Conservation (phyloP, 2,329 filamentous ascomycete genomes). For the Diaporthe vaccinii region DNA sequence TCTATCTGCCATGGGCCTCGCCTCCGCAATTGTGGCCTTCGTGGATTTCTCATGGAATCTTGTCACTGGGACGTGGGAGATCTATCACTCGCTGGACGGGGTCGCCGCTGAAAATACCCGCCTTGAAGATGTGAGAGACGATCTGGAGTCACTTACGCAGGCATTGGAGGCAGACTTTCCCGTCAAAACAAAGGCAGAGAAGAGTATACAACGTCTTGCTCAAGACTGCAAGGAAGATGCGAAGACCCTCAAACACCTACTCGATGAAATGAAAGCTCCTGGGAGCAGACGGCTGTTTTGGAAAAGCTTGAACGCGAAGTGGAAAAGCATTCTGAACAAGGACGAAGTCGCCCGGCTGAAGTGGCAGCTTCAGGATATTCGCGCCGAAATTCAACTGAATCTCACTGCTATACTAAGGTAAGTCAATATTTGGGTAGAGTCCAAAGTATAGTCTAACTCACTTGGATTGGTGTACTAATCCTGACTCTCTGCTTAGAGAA, state of each 20-base stretch:
- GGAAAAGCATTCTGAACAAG: background rate
- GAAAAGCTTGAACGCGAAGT: background rate
- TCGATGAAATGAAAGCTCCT: background rate
- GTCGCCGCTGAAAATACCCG: background rate
- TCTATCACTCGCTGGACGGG: background rate
- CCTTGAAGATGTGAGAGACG: background rate
- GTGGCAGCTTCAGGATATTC: background rate
- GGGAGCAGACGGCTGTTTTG: background rate
- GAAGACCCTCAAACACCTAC: background rate
- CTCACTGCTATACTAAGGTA: background rate
- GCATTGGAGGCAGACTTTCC: background rate
- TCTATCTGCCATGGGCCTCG: background rate
- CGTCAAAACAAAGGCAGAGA: background rate
- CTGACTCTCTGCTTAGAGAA: background rate
- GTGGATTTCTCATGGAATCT: background rate
- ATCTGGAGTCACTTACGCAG: background rate
- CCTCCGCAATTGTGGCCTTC: background rate
- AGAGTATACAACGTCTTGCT: background rate
- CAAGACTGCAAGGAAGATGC: background rate
- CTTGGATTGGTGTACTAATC: background rate
- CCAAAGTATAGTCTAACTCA: fast-evolving
- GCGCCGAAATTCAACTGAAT: background rate
- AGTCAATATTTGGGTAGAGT: background rate
- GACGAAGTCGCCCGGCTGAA: background rate
- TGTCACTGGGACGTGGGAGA: background rate